phyloP scores from a whole-genome alignment of 495 filamentous ascomycete species.

The Cairneyella variabilis region DNA sequence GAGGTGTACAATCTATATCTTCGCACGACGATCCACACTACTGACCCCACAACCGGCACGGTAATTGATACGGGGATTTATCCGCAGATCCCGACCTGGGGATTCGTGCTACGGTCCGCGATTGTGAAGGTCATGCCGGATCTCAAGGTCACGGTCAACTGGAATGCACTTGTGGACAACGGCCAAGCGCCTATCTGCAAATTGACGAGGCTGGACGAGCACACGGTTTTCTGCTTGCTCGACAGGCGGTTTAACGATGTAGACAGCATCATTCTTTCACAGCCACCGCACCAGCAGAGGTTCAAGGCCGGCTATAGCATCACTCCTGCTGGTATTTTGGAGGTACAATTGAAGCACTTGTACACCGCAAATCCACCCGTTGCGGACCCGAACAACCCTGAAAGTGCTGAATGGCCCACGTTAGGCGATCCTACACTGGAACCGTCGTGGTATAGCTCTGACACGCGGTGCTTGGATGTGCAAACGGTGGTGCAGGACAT shows the following conservation, averaged over 20 bases:
- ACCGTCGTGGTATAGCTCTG: not conserved
- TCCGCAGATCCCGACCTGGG: slow-evolving; percentile 2
- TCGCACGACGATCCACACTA: slow-evolving; percentile 4
- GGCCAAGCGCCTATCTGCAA: not conserved
- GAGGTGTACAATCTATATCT: slow-evolving; percentile 29
- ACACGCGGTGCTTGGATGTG: not conserved
- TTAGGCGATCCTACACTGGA: not conserved
- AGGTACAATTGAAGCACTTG: not conserved
- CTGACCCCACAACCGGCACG: not conserved
- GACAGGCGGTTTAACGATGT: not conserved
- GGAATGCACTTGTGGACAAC: not conserved
- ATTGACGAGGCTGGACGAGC: not conserved
- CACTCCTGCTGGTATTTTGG: not conserved
- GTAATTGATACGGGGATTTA: not conserved
- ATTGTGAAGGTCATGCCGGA: slow-evolving; percentile 7
- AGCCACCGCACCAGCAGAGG: slow-evolving; percentile 8
- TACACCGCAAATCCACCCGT: not conserved
- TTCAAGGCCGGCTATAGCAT: not conserved
- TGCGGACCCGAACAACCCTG: not conserved
- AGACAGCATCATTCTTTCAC: not conserved
- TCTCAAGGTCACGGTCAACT: not conserved
- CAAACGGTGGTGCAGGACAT: not conserved
- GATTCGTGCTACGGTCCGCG: not conserved
- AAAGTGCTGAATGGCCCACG: not conserved
- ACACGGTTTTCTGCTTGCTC: slow-evolving; percentile 1